Evolutionary conservation across 2,329 filamentous ascomycete species (phyloP), one percentile per base, ranked within the genome.

Genomic region (Fusarium falciforme): DNA sequence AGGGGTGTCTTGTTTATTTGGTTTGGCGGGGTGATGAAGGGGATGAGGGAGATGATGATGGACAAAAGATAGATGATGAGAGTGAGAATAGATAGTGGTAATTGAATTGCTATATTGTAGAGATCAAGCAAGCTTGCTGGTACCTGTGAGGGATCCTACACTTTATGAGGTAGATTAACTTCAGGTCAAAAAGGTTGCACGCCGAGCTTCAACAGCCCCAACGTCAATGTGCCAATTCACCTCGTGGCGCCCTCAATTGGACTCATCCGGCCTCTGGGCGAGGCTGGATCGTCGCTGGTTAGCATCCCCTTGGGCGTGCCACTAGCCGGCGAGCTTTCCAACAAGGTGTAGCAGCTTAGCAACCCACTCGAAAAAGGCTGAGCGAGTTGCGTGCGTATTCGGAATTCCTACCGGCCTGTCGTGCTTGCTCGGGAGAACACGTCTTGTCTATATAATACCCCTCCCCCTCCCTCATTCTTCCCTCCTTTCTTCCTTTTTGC

Each of bases 371-470:
- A 64, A 25, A 63, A 40, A 57, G 61, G 36, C 31, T 54, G 44
- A 59, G 29, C 31, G 27, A 47, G 22, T 47, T 22, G 52, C 31
- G 52, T 57, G 27, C n/a, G 52, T 57, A 57, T 57, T 35, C 52
- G 61, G 22, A 38, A 38, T 29, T 44, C 27, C 54, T 47, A 31
- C 31, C 52, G 38, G 40, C 35, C 29, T 35, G 14, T 59, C 33
- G 33, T 61, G 25, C 16, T 49, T 49, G 42, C 66, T 57, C 35
- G 54, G 61, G 27, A 31, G 11, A 29, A 49, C 36, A 44, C 40
- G 40, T 47, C 38, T 33, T 57, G 60, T 71, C 47, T 74, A 74
- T 74, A 74, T 74, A 75, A 75, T 52, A 68, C 71, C 71, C 67
- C 42, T 57, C 38, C 57, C 40, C 57, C 63, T 35, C 22, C 55